These are phyloP conservation scores for Martiniozyma asiatica DNA, from an alignment of 1,139 yeast genomes.

Conservation along the genomic window DNA sequence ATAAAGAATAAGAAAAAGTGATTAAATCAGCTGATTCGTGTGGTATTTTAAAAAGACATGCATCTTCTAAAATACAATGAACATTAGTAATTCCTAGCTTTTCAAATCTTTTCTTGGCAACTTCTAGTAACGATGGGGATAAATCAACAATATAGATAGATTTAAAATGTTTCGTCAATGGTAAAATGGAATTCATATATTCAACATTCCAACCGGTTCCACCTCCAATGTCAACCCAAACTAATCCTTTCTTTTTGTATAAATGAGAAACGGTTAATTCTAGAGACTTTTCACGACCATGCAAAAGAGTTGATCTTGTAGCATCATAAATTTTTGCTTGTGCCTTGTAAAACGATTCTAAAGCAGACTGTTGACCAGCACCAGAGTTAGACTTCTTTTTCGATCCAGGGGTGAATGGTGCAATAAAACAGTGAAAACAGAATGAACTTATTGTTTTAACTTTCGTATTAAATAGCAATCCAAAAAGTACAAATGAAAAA, in stretches of 20 bases:
- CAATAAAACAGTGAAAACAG: constrained; percentile 47
- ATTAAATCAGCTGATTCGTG: constrained; percentile 44
- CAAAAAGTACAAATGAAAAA: constrained; percentile 2
- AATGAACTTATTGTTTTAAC: constrained; percentile 19
- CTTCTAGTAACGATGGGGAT: constrained; percentile 63
- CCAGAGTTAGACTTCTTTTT: constrained; percentile 28
- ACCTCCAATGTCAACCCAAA: constrained; percentile 82
- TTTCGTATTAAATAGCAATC: constrained; percentile 5
- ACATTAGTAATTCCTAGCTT: constrained; percentile 52
- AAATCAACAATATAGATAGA: constrained; percentile 65
- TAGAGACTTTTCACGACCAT: constrained; percentile 61
- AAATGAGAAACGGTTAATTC: constrained; percentile 49
- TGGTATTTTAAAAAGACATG: constrained; percentile 49
- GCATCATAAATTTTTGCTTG: constrained; percentile 69
- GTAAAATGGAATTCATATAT: constrained; percentile 48
- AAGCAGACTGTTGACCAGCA: constrained; percentile 47
- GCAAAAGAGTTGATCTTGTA: constrained; percentile 50
- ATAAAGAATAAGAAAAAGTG: constrained; percentile 68
- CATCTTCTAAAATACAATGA: constrained; percentile 62
- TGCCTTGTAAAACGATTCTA: constrained; percentile 61
- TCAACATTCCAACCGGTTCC: constrained; percentile 80
- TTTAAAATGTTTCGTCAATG: constrained; percentile 38
- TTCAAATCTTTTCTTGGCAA: constrained; percentile 50
- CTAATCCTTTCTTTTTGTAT: constrained; percentile 30
- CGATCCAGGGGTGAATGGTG: constrained; percentile 43